These are phyloP conservation scores for Rhodosorus marinus DNA, from an alignment of 23 red algal species.

Conservation along the genomic window DNA sequence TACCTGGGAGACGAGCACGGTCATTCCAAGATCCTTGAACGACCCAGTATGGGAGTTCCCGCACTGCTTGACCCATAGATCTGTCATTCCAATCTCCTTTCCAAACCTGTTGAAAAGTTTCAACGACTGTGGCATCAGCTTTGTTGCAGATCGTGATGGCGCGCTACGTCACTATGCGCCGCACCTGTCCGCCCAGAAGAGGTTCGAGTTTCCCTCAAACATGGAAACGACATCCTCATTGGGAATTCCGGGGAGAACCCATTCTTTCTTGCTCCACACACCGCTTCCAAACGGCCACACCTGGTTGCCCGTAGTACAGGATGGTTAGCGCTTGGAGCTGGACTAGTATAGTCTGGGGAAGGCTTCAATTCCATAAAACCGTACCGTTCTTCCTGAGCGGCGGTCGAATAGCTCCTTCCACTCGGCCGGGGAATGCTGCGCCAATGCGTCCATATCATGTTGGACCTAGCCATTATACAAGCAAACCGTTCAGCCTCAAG, in stretches of 20 bases:
- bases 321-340: no score
- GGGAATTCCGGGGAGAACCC: conserved; percentile 83
- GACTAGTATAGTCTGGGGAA: no score
- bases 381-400: conserved; percentile 76
- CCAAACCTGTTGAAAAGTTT: no score
- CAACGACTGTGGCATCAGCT: no score
- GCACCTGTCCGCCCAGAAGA: conserved; percentile 97
- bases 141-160: no score
- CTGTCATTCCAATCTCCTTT: conserved; percentile 85
- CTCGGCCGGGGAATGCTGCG: conserved; percentile 27
- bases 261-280: conserved; percentile 99
- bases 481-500: no score
- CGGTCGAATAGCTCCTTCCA: conserved; percentile 95
- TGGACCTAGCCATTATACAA: no score
- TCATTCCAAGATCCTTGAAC: conserved; percentile 99
- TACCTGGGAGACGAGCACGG: conserved; percentile 89
- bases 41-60: conserved; percentile 94
- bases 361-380: no score
- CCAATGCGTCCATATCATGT: conserved; percentile 92
- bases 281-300: conserved; percentile 97
- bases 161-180: no score
- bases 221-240: conserved; percentile 92
- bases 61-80: conserved; percentile 99
- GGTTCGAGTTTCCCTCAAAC: conserved; percentile 98
- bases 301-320: no score